Conservation (phyloP, 495 filamentous ascomycete species). For the Neurospora terricola region DNA sequence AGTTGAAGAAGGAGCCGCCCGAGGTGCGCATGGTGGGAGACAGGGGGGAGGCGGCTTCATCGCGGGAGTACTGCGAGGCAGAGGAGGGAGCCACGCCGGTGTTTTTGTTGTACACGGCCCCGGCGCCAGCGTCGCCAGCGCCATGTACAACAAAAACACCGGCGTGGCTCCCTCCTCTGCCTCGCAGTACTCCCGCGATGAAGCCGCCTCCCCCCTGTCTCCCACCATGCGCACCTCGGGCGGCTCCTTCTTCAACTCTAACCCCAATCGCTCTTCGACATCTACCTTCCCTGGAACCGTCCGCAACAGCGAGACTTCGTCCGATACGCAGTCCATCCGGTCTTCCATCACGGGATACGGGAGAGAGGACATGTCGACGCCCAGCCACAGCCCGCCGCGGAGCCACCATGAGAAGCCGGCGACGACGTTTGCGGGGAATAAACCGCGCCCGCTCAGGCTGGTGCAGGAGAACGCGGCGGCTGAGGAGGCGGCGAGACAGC, state of each 20-base stretch:
- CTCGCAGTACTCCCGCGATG: constrained; percentile 26
- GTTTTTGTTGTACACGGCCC: constrained; percentile 58
- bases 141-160: constrained; percentile 65
- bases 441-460: constrained; percentile 73
- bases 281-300: constrained; percentile 43
- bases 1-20: constrained; percentile 32
- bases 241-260: constrained; percentile 33
- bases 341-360: constrained; percentile 37
- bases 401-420: constrained; percentile 46
- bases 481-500: constrained; percentile 10
- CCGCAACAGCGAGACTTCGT: constrained; percentile 54
- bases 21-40: constrained; percentile 40
- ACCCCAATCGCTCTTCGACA: constrained; percentile 27
- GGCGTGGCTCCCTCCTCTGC: constrained; percentile 46
- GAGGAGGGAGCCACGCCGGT: constrained; percentile 47
- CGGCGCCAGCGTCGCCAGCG: constrained; percentile 54
- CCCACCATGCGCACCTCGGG: constrained; percentile 33
- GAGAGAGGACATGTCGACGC: constrained; percentile 37
- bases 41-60: constrained; percentile 39
- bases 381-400: constrained; percentile 45
- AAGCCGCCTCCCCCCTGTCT: constrained; percentile 45
- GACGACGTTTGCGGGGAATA: constrained; percentile 56
- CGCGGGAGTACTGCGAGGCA: constrained; percentile 28
- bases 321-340: constrained; percentile 22
- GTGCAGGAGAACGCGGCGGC: constrained; percentile 54